Percentiles rank a stretch among this genome's conserved stretches.
phyloP scores from a whole-genome alignment of 2,329 filamentous ascomycete genomes.

The Pseudocercospora macadamiae region DNA sequence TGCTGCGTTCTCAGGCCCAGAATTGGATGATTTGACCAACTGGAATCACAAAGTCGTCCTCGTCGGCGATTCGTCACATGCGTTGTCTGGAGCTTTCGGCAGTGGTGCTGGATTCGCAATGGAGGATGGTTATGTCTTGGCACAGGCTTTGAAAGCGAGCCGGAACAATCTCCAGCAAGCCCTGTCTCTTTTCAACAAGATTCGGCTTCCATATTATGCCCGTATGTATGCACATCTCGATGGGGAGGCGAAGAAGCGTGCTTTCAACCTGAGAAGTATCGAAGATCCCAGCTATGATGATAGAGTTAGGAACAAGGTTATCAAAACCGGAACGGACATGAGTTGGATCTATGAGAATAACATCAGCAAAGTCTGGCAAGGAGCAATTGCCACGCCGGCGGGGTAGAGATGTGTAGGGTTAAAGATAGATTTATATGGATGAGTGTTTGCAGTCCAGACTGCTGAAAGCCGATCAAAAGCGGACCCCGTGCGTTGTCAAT shows the following conservation, averaged over 20 bases:
- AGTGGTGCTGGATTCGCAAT: constrained; percentile 52
- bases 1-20: constrained; percentile 52
- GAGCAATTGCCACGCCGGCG: constrained; percentile 1
- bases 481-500: no score
- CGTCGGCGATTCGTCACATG: constrained; percentile 60
- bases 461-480: no score
- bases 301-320: constrained; percentile 18
- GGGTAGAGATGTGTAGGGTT: background rate
- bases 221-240: constrained; percentile 45
- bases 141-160: constrained; percentile 35
- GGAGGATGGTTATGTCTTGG: constrained; percentile 52
- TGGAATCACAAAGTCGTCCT: constrained; percentile 52
- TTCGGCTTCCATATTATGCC: constrained; percentile 46
- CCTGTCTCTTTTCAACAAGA: constrained; percentile 43
- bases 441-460: no score
- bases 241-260: constrained; percentile 24
- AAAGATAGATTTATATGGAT: no score
- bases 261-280: constrained; percentile 32
- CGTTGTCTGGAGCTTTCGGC: constrained; percentile 39
- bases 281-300: constrained; percentile 28
- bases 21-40: constrained; percentile 44
- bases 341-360: constrained; percentile 49
- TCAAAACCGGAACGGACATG: constrained; percentile 35
- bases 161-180: constrained; percentile 30
- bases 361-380: constrained; percentile 36